Evolutionary conservation across 2,329 filamentous ascomycete species (phyloP).

Genomic region (Rachicladosporium sp.): DNA sequence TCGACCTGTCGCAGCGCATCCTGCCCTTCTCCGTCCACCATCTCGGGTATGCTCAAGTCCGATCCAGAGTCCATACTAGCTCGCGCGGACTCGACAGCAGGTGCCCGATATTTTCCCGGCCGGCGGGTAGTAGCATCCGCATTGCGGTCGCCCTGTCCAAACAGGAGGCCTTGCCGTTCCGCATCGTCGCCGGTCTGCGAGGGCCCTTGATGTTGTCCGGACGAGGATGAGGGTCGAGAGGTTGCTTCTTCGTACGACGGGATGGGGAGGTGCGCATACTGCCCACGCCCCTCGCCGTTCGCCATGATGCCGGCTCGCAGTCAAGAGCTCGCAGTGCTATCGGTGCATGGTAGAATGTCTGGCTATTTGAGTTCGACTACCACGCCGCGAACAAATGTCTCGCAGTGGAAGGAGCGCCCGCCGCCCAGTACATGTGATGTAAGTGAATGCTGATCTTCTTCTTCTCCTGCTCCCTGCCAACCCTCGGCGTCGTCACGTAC

Average conservation of each 20-base stretch:
- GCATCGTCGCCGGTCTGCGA: slow-evolving; percentile 56
- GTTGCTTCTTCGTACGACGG: slow-evolving; percentile 75
- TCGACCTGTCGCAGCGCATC: slow-evolving; percentile 63
- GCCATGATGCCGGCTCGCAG: slow-evolving; percentile 3
- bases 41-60: slow-evolving; percentile 40
- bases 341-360: no score
- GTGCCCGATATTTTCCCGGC: slow-evolving; percentile 55
- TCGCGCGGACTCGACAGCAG: slow-evolving; percentile 73
- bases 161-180: slow-evolving; percentile 65
- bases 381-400: no score
- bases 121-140: slow-evolving; percentile 12
- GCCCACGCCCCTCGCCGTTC: slow-evolving; percentile 12
- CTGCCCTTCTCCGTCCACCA: slow-evolving; percentile 36
- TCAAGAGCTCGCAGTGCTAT: no score
- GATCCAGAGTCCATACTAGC: slow-evolving; percentile 38
- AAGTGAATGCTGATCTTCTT: no score
- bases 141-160: slow-evolving; percentile 28
- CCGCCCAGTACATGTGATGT: no score
- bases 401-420: no score
- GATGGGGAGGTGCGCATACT: slow-evolving; percentile 45
- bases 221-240: slow-evolving; percentile 41
- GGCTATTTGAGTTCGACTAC: no score
- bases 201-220: slow-evolving; percentile 29
- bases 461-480: no score
- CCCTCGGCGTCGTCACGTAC: no score